Conservation (phyloP, 2,329 filamentous ascomycete genomes). For the Zymoseptoria crescenta region DNA sequence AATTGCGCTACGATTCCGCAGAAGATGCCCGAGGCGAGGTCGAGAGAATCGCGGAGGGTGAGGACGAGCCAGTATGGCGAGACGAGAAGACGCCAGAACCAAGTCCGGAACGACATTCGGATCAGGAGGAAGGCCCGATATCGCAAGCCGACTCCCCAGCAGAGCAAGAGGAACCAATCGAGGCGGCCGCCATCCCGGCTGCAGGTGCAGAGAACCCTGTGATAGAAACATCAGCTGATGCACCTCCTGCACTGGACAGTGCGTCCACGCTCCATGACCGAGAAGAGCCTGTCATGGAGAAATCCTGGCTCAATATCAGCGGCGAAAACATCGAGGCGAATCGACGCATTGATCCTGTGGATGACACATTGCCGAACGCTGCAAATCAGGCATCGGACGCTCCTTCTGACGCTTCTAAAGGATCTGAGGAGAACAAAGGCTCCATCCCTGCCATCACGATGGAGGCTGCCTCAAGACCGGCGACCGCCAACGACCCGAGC, state of each 20-base stretch:
- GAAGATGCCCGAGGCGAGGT: background rate
- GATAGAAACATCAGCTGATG: background rate
- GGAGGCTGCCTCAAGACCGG: conserved; percentile 16
- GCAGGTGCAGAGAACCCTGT: background rate
- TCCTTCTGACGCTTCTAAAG: background rate
- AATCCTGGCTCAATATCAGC: background rate
- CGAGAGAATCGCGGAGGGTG: background rate
- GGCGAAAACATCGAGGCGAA: background rate
- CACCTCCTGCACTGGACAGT: background rate
- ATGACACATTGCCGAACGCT: background rate
- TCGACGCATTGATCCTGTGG: background rate
- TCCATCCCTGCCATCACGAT: conserved; percentile 12
- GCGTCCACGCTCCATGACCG: background rate
- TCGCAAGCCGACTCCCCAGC: background rate
- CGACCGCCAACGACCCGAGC: conserved; percentile 3
- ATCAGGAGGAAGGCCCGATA: background rate
- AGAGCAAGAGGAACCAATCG: background rate
- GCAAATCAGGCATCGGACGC: background rate
- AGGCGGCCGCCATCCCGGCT: background rate
- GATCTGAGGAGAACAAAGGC: background rate
- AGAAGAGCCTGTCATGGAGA: background rate
- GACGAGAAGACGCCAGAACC: background rate
- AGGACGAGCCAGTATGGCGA: background rate
- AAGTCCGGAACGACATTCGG: background rate
- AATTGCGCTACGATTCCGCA: conserved; percentile 35